Evolutionary conservation across 768 basidiomycete genomes (phyloP).

Genomic region (Suillus alpinus): DNA sequence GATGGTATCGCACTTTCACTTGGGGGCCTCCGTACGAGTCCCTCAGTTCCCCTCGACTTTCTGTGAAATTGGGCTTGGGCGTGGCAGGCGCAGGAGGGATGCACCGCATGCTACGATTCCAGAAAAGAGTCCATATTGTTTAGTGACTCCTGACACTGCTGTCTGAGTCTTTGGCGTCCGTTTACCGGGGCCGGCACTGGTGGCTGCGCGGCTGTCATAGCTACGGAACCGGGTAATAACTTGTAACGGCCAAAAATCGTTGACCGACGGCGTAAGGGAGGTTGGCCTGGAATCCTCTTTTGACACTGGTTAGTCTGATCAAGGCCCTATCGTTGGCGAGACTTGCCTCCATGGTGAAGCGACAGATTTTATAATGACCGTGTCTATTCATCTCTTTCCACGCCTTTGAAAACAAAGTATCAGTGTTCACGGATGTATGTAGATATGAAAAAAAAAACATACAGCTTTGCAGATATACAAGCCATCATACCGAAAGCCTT

Average conservation of each 20-base stretch:
- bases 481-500: conserved; percentile 30
- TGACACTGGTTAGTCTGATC: not conserved
- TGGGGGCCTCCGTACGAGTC: not conserved
- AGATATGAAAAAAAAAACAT: not conserved
- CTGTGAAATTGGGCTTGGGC: not conserved
- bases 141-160: not conserved
- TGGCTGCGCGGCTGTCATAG: not conserved
- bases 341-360: conserved; percentile 24
- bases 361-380: conserved; percentile 19
- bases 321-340: not conserved
- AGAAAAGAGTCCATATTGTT: not conserved
- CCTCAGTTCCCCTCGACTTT: not conserved
- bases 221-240: not conserved
- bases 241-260: not conserved
- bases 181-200: not conserved
- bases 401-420: conserved; percentile 7
- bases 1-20: not conserved
- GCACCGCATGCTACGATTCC: not conserved
- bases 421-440: not conserved
- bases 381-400: conserved; percentile 18
- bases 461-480: conserved; percentile 26
- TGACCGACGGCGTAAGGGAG: conserved; percentile 16
- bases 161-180: not conserved
- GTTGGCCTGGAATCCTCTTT: conserved; percentile 26
- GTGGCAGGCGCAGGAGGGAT: not conserved